Evolutionary conservation across 2,329 filamentous ascomycete genomes (phyloP).

Genomic region (Talaromyces funiculosus): DNA sequence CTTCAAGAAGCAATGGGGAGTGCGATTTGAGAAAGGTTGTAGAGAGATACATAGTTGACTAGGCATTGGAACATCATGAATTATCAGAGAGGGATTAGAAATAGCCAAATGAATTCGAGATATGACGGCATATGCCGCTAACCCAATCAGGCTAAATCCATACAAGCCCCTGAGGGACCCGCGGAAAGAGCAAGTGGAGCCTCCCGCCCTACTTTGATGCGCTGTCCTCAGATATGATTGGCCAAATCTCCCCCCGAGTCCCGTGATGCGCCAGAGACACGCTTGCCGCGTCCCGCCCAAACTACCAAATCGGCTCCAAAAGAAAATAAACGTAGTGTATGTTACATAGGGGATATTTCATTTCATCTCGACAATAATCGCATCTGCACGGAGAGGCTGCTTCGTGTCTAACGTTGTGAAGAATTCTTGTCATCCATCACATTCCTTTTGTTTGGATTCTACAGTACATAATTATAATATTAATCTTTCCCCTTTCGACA

Average conservation of each 20-base stretch:
- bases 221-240: background rate
- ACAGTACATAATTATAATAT: slow-evolving; percentile 4
- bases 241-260: background rate
- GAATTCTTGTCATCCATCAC: background rate
- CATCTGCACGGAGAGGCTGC: background rate
- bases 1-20: slow-evolving; percentile 19
- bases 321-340: background rate
- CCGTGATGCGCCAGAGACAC: slow-evolving; percentile 18
- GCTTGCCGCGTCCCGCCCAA: slow-evolving; percentile 21
- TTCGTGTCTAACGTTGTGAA: background rate
- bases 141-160: slow-evolving; percentile 2
- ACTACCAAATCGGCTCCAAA: slow-evolving; percentile 8
- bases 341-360: background rate
- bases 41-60: background rate
- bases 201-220: background rate
- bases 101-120: background rate
- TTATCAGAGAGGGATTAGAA: background rate
- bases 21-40: slow-evolving; percentile 21
- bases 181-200: background rate
- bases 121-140: background rate
- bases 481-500: background rate
- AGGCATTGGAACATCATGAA: background rate
- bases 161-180: slow-evolving; percentile 12
- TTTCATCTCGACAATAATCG: background rate
- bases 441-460: slow-evolving; percentile 3